phyloP scores from a whole-genome alignment of 495 filamentous ascomycete species.

The Neurospora sp. region DNA sequence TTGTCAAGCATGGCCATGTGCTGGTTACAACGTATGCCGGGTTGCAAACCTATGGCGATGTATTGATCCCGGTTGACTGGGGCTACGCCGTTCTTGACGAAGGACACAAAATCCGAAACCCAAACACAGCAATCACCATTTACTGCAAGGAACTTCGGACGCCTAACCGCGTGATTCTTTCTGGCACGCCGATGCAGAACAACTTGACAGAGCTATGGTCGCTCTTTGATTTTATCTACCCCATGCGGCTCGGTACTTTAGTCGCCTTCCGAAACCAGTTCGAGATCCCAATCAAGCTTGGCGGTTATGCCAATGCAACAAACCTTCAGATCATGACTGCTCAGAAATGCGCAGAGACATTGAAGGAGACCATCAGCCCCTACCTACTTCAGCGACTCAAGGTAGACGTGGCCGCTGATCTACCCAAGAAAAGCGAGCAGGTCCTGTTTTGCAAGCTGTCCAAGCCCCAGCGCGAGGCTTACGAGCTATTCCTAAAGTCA shows the following conservation, averaged over 20 bases:
- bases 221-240: slow-evolving; percentile 92
- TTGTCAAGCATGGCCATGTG: slow-evolving; percentile 81
- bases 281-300: slow-evolving; percentile 81
- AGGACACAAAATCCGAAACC: slow-evolving; percentile 95
- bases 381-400: slow-evolving; percentile 93
- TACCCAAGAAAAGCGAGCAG: slow-evolving; percentile 90
- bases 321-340: slow-evolving; percentile 89
- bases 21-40: slow-evolving; percentile 92
- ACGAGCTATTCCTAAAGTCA: slow-evolving; percentile 70
- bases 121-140: slow-evolving; percentile 83
- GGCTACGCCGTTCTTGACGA: slow-evolving; percentile 91
- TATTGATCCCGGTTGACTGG: slow-evolving; percentile 77
- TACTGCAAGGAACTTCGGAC: slow-evolving; percentile 87
- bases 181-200: slow-evolving; percentile 95
- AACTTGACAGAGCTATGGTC: slow-evolving; percentile 99
- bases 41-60: slow-evolving; percentile 71
- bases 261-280: slow-evolving; percentile 84
- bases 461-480: slow-evolving; percentile 60
- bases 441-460: slow-evolving; percentile 93
- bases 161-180: slow-evolving; percentile 81
- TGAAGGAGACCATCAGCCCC: slow-evolving; percentile 84
- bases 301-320: slow-evolving; percentile 87
- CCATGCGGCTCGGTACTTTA: slow-evolving; percentile 86
- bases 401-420: slow-evolving; percentile 82
- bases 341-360: slow-evolving; percentile 75